Percentiles rank a stretch among this genome's conserved stretches.
phyloP scores from a whole-genome alignment of 768 basidiomycete species.

The button mushroom (Agaricus bisporus) region DNA sequence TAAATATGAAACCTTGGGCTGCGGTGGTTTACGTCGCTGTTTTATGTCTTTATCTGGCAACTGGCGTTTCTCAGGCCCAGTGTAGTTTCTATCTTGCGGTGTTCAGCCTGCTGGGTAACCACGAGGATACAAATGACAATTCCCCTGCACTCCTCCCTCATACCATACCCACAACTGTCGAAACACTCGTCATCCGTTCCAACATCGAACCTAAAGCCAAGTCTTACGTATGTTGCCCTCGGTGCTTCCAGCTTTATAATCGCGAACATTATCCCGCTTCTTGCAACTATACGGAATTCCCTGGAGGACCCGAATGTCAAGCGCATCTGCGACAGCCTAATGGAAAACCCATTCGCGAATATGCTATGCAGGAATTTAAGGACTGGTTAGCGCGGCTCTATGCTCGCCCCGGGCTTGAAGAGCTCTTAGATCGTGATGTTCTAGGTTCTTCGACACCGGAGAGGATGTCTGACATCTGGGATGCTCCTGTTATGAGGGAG shows the following conservation, averaged over 20 bases:
- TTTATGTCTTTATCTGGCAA: not conserved
- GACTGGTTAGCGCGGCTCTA: slow-evolving; percentile 18
- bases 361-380: slow-evolving; percentile 16
- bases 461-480: slow-evolving; percentile 1
- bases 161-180: no score
- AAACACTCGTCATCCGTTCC: no score
- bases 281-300: not conserved
- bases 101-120: not conserved
- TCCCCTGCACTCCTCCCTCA: no score
- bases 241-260: no score
- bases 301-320: not conserved
- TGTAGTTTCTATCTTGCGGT: not conserved
- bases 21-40: not conserved
- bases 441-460: not conserved
- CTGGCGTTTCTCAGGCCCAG: not conserved
- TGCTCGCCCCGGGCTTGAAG: slow-evolving; percentile 15
- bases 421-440: not conserved
- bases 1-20: not conserved
- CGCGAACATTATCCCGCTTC: no score
- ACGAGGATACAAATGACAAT: no score
- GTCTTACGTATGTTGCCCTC: no score
- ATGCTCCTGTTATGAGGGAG: not conserved
- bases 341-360: not conserved
- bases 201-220: no score
- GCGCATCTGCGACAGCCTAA: not conserved